Evolutionary conservation across 257 asterid genomes (phyloP), one percentile per base, ranked within the genome.

Genomic region (Solanum piurae): DNA sequence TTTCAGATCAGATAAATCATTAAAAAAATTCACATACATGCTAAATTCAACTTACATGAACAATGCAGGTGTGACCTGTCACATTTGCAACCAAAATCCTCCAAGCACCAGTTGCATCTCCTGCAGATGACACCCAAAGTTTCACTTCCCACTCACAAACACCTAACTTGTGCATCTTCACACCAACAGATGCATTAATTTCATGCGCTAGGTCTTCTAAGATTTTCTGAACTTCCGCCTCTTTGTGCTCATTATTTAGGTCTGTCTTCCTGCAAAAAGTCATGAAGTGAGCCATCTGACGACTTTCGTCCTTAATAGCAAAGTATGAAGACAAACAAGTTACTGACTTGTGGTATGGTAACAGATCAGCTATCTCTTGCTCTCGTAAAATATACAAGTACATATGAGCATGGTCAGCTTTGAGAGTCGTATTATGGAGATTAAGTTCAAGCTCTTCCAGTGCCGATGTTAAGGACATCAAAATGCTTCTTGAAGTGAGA

Each of bases 401-500:
- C 99, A 96, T 94, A 89, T 97, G 98, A 88, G 98, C 98, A 92
- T 97, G 99, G 86, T 97, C 99, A 40, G 98, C 92, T 93, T 92
- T 97, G 88, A 93, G 92, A 37, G 94, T 90, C 60, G 99, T 90
- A 92, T 95, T 95, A 89, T 97, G 99, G 88, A 95, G 92, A 91
- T 97, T 93, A 86, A 96, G 98, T 92, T 97, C 99, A 88, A 97
- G 96, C 92, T 97, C 99, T 90, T 96, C 99, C 94, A 97, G 94
- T 85, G 99, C 99, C 79, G 99, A 94, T 88, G 90, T 89, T 77
- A 97, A 89, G 77, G 98, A 94, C 92, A 98, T 91, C 94, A 93
- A 90, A 89, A 97, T 96, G 93, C 98, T 97, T 92, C 97, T 94
- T 83, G 99, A 93, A 89, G 99, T 97, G 92, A 95, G 94, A 58